Percentiles rank a stretch among this genome's conserved stretches.
These are phyloP conservation scores for Capsicum pubescens DNA, from an alignment of 257 asterid species.

Conservation along the genomic window DNA sequence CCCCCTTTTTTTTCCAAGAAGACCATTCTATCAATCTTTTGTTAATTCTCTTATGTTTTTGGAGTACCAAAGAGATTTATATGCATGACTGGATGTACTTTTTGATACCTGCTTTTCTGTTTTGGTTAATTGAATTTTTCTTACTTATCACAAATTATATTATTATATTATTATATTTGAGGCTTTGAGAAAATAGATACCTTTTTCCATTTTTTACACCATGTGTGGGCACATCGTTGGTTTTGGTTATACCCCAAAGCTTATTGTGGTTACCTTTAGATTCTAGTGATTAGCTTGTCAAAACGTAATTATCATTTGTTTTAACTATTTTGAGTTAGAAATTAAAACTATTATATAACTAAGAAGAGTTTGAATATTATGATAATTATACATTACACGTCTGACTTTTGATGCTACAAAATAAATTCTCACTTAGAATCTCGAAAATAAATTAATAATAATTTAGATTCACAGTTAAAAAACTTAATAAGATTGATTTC, in stretches of 20 bases:
- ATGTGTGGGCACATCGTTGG: neutral
- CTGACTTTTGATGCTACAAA: neutral
- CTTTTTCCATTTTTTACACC: neutral
- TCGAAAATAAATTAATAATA: neutral
- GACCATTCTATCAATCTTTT: neutral
- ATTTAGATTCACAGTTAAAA: neutral
- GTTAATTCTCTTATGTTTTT: neutral
- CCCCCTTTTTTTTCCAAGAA: no score
- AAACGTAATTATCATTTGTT: neutral
- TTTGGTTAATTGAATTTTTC: neutral
- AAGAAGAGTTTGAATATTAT: neutral
- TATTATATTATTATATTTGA: neutral
- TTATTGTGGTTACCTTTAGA: neutral
- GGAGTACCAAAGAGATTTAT: neutral
- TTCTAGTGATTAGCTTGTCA: conserved; percentile 9
- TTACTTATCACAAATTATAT: neutral
- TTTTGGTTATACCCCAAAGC: neutral
- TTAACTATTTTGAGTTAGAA: neutral
- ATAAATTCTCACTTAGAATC: neutral
- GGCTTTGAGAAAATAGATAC: neutral
- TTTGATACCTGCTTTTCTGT: neutral
- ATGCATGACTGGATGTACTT: neutral
- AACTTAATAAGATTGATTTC: neutral
- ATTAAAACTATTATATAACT: neutral
- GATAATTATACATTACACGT: neutral